Evolutionary conservation across 2,329 filamentous ascomycete species (phyloP).

Genomic region (Neoascochyta sp.): DNA sequence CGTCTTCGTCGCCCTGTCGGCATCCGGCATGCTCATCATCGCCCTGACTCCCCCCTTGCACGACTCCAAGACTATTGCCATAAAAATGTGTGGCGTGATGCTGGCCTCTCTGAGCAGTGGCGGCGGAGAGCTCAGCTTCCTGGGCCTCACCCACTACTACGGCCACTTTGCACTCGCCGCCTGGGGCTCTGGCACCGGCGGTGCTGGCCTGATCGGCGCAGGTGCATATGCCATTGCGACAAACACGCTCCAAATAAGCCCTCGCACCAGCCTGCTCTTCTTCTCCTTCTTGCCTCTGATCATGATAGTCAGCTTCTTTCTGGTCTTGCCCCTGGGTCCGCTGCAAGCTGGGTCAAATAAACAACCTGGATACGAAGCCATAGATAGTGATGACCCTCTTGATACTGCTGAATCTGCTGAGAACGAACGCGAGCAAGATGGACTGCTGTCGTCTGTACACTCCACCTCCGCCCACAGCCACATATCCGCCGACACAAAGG

Average conservation of each 20-base stretch:
- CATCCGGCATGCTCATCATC: slow-evolving; percentile 83
- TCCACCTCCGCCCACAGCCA: slow-evolving; percentile 30
- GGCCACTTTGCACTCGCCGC: slow-evolving; percentile 80
- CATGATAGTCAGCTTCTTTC: slow-evolving; percentile 85
- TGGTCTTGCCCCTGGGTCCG: slow-evolving; percentile 67
- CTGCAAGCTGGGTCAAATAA: slow-evolving; percentile 49
- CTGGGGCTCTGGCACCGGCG: slow-evolving; percentile 91
- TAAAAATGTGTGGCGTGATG: slow-evolving; percentile 78
- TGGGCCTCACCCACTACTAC: slow-evolving; percentile 91
- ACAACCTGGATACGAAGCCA: slow-evolving; percentile 53
- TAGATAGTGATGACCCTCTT: slow-evolving; percentile 44
- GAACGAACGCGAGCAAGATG: slow-evolving; percentile 27
- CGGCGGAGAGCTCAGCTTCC: slow-evolving; percentile 83
- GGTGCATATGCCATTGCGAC: slow-evolving; percentile 85
- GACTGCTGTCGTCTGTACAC: slow-evolving; percentile 35
- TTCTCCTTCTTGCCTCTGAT: slow-evolving; percentile 75
- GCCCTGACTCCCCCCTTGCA: slow-evolving; percentile 67
- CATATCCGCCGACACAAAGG: slow-evolving; percentile 11
- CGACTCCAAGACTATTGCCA: slow-evolving; percentile 58
- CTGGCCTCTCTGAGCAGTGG: slow-evolving; percentile 83
- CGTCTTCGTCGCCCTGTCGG: slow-evolving; percentile 70
- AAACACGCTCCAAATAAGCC: slow-evolving; percentile 70
- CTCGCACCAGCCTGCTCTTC: slow-evolving; percentile 69
- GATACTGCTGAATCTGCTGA: slow-evolving; percentile 17
- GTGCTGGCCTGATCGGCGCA: slow-evolving; percentile 73